Conservation (phyloP, 2,329 filamentous ascomycete species). For the Tympanopsis confertula region DNA sequence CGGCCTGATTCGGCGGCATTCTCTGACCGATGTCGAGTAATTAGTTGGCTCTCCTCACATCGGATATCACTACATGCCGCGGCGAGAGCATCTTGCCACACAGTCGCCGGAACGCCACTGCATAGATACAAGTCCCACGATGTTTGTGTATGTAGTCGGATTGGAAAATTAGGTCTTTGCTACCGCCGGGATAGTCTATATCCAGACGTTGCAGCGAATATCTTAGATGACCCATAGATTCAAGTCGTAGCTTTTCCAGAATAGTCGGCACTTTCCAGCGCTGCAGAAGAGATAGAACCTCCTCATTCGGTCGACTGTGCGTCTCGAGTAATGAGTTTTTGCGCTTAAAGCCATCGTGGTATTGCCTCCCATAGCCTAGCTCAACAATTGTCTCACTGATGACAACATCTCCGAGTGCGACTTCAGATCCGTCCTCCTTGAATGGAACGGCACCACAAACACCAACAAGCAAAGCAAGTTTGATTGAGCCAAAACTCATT, state of each 20-base stretch:
- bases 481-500: conserved; percentile 8
- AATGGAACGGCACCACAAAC: conserved; percentile 10
- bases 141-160: conserved; percentile 3
- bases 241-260: neutral
- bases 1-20: neutral
- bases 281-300: neutral
- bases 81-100: neutral
- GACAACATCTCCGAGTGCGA: conserved; percentile 4
- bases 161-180: conserved; percentile 2
- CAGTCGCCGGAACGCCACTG: conserved; percentile 1
- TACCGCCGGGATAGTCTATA: conserved; percentile 2
- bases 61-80: neutral
- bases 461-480: conserved; percentile 9
- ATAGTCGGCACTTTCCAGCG: too few species aligned
- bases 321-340: neutral
- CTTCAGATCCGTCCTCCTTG: neutral
- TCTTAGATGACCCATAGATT: neutral
- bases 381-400: conserved; percentile 4
- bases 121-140: neutral
- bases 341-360: conserved; percentile 3
- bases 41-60: too few species aligned
- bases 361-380: conserved; percentile 5
- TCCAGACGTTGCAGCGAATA: neutral
- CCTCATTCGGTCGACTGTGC: neutral
- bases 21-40: neutral